Evolutionary conservation across 179 eudicot genomes (phyloP).

Genomic region (Sideroxylon spinosum): DNA sequence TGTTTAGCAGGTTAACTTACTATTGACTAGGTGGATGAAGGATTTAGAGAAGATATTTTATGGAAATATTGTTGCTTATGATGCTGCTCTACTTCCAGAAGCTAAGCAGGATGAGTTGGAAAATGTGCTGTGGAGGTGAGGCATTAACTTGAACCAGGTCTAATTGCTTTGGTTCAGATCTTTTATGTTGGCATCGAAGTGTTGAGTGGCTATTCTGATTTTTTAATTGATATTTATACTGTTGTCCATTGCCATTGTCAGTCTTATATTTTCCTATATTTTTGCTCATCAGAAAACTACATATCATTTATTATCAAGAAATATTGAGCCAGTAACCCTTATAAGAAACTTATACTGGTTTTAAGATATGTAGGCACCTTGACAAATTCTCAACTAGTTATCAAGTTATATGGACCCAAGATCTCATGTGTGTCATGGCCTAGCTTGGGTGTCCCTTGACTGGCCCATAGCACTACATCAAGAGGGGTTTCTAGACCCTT

Average conservation of each 20-base stretch:
- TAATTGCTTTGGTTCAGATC: not conserved
- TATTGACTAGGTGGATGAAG: slow-evolving; percentile 90
- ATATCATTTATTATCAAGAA: not conserved
- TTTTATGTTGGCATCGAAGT: not conserved
- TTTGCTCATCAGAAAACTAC: not conserved
- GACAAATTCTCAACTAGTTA: not conserved
- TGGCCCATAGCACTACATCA: not conserved
- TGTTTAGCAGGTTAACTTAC: slow-evolving; percentile 77
- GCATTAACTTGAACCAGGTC: not conserved
- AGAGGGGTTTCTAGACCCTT: not conserved
- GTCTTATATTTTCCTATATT: not conserved
- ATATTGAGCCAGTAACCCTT: not conserved
- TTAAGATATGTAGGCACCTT: not conserved
- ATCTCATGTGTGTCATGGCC: not conserved
- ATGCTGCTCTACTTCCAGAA: slow-evolving; percentile 76
- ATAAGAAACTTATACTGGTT: not conserved
- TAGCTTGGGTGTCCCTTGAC: not conserved
- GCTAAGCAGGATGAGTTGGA: slow-evolving; percentile 75
- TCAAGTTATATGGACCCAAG: not conserved
- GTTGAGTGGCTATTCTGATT: not conserved
- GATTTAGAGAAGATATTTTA: slow-evolving; percentile 94
- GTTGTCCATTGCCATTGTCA: not conserved
- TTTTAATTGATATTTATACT: not conserved
- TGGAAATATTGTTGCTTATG: slow-evolving; percentile 94
- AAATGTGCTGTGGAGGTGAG: slow-evolving; percentile 79